These are phyloP conservation scores for Pseudopithomyces chartarum DNA, from an alignment of 2,329 filamentous ascomycete species.

Conservation along the genomic window DNA sequence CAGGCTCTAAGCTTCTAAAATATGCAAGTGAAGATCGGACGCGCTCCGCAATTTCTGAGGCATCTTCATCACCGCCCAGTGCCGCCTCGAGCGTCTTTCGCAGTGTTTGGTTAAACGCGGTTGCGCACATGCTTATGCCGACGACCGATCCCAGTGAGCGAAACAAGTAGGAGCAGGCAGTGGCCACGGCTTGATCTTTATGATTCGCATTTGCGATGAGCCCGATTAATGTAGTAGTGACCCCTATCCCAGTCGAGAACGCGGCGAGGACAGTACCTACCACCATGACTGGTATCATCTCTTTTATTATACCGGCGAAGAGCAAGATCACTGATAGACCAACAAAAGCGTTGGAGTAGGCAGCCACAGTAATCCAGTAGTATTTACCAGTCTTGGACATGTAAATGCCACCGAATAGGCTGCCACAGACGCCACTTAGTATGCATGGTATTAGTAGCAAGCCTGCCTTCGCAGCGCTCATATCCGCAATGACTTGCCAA, in stretches of 20 bases:
- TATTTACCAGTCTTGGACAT: slow-evolving; percentile 75
- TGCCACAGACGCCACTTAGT: slow-evolving; percentile 65
- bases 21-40: slow-evolving; percentile 74
- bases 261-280: slow-evolving; percentile 61
- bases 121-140: slow-evolving; percentile 71
- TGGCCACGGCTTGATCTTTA: slow-evolving; percentile 74
- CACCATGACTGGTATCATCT: slow-evolving; percentile 59
- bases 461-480: slow-evolving; percentile 68
- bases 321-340: slow-evolving; percentile 63
- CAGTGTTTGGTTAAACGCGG: slow-evolving; percentile 72
- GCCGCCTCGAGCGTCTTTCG: slow-evolving; percentile 59
- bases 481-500: slow-evolving; percentile 73
- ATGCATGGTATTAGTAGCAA: slow-evolving; percentile 71
- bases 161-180: slow-evolving; percentile 82
- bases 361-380: slow-evolving; percentile 68
- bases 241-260: slow-evolving; percentile 63
- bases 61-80: slow-evolving; percentile 63
- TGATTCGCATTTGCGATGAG: slow-evolving; percentile 71
- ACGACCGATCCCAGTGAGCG: slow-evolving; percentile 70
- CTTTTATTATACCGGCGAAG: slow-evolving; percentile 59
- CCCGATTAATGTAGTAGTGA: slow-evolving; percentile 74
- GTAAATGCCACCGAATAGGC: slow-evolving; percentile 66
- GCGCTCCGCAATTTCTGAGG: slow-evolving; percentile 68
- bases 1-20: slow-evolving; percentile 67
- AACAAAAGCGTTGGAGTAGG: slow-evolving; percentile 59